Conservation (phyloP, 2,329 filamentous ascomycete species). For the Colletotrichum sp. region DNA sequence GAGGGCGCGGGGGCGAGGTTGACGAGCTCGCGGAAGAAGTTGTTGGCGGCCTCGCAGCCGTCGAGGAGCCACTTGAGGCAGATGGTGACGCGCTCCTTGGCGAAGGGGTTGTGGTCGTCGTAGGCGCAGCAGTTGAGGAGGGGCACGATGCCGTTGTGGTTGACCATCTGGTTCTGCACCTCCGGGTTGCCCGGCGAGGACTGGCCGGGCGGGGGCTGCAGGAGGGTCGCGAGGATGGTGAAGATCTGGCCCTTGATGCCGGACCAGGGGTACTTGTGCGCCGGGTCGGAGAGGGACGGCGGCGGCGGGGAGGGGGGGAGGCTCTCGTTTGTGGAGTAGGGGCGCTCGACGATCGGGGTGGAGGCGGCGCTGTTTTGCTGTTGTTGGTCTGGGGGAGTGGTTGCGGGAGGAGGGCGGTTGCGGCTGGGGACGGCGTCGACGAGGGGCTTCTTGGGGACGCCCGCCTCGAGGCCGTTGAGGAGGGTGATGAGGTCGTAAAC, state of each 20-base stretch:
- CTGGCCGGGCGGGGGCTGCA: conserved; percentile 77
- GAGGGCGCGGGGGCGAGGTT: conserved; percentile 45
- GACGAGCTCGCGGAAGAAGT: conserved; percentile 71
- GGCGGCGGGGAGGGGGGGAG: conserved; percentile 44
- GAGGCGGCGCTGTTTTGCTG: conserved; percentile 16
- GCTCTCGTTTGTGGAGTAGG: conserved; percentile 51
- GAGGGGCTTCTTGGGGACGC: conserved; percentile 82
- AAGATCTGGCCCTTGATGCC: conserved; percentile 93
- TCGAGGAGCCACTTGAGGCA: conserved; percentile 85
- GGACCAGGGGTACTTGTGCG: conserved; percentile 68
- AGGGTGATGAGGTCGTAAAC: conserved; percentile 88
- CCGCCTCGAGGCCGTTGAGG: conserved; percentile 84
- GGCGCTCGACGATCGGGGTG: conserved; percentile 62
- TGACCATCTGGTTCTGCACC: conserved; percentile 87
- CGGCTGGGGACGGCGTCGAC: conserved; percentile 42
- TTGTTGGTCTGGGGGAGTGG: conserved; percentile 31
- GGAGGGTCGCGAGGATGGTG: conserved; percentile 84
- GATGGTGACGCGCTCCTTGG: conserved; percentile 88
- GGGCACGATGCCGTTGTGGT: conserved; percentile 84
- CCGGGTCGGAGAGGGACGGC: conserved; percentile 63
- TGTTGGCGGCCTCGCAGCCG: conserved; percentile 74
- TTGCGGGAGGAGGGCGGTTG: neutral
- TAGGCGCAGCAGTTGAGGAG: conserved; percentile 89
- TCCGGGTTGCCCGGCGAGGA: conserved; percentile 69
- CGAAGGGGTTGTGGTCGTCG: conserved; percentile 92